phyloP scores from a whole-genome alignment of 306 rosid genomes.

The Prunus salicina region DNA sequence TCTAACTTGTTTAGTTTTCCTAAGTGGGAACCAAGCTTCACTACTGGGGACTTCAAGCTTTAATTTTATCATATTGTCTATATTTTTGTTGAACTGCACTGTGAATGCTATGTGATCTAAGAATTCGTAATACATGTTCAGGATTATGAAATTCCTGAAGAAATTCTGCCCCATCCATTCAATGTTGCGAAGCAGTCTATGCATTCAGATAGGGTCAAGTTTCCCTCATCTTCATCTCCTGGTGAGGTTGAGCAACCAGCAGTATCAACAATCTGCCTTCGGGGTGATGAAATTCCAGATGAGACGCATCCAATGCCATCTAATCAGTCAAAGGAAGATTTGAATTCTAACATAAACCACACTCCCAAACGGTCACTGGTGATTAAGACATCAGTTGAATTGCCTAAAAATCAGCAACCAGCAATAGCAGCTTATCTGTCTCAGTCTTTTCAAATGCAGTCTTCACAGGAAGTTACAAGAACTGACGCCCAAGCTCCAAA shows the following conservation, averaged over 20 bases:
- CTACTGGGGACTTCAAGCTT: background rate
- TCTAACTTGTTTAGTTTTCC: background rate
- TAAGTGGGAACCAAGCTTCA: background rate
- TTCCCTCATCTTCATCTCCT: slow-evolving; percentile 14
- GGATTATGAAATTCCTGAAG: slow-evolving; percentile 77
- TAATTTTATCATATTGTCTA: background rate
- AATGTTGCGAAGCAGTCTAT: slow-evolving; percentile 22
- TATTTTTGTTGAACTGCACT: background rate
- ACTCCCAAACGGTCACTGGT: slow-evolving; percentile 17
- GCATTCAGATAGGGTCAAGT: slow-evolving; percentile 6
- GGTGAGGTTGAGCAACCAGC: slow-evolving; percentile 19
- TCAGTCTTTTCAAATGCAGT: slow-evolving; percentile 40
- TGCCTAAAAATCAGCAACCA: slow-evolving; percentile 26
- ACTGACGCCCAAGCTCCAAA: slow-evolving; percentile 15
- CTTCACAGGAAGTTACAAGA: slow-evolving; percentile 35
- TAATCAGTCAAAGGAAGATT: slow-evolving; percentile 16
- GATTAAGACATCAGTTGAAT: slow-evolving; percentile 22
- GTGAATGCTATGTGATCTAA: slow-evolving; percentile 19
- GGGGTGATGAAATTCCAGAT: slow-evolving; percentile 11
- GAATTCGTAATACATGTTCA: slow-evolving; percentile 26
- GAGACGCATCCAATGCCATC: slow-evolving; percentile 5
- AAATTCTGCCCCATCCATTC: slow-evolving; percentile 68
- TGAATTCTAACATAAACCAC: background rate
- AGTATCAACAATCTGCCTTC: slow-evolving; percentile 19
- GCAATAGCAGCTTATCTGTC: slow-evolving; percentile 48